Percentiles rank a stretch among this genome's conserved stretches.
These are phyloP conservation scores for Vishniacozyma victoriae DNA, from an alignment of 768 basidiomycete genomes.

Conservation along the genomic window DNA sequence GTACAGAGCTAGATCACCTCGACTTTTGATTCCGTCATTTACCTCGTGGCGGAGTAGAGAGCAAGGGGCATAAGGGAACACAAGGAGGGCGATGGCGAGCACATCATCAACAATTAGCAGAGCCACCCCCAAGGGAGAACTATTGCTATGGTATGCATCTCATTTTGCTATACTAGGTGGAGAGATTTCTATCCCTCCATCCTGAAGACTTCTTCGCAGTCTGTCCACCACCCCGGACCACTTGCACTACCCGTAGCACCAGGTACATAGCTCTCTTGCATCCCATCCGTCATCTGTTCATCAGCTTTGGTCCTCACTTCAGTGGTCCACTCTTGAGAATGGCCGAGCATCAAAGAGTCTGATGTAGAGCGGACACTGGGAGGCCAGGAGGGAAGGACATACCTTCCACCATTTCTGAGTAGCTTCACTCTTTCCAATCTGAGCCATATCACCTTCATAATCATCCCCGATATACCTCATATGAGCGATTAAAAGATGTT, in stretches of 20 bases:
- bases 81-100: too few species aligned
- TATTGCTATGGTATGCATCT: too few species aligned
- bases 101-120: too few species aligned
- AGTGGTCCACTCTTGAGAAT: too few species aligned
- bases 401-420: constrained; percentile 73
- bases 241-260: constrained; percentile 65
- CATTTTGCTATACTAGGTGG: too few species aligned
- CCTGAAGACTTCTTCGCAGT: constrained; percentile 62
- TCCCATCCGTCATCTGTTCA: constrained; percentile 55
- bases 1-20: too few species aligned
- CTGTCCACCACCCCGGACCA: constrained; percentile 62
- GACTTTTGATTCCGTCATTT: too few species aligned
- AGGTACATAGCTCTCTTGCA: constrained; percentile 71
- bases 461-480: constrained; percentile 69
- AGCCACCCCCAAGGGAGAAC: too few species aligned
- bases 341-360: too few species aligned
- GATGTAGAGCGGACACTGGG: too few species aligned
- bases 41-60: too few species aligned
- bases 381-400: constrained; percentile 12
- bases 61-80: too few species aligned
- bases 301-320: background rate
- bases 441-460: constrained; percentile 62
- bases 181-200: constrained; percentile 55
- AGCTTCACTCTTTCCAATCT: constrained; percentile 59
- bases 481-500: constrained; percentile 62